A percentile compares a stretch with the other conserved stretches of the same genome.
phyloP scores from a whole-genome alignment of 2,329 filamentous ascomycete species.

The Aotearoamyces nothofagi region DNA sequence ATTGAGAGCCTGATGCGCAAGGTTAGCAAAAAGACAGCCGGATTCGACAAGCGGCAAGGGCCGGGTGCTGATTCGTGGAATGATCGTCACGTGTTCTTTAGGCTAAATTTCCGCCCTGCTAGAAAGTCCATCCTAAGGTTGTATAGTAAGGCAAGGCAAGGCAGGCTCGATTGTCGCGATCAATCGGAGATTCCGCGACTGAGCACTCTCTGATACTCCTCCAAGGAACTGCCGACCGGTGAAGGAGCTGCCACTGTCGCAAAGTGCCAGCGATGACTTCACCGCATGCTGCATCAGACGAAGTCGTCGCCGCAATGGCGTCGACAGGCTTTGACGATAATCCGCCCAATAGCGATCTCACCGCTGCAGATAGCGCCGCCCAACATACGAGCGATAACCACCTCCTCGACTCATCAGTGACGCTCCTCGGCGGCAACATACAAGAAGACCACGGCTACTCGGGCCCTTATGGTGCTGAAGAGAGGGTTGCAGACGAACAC shows the following conservation, averaged over 20 bases:
- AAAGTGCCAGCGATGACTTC: constrained; percentile 21
- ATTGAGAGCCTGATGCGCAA: too few relatives aligned
- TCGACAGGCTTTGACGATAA: constrained; percentile 6
- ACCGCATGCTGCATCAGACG: constrained; percentile 11
- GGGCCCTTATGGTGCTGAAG: not conserved
- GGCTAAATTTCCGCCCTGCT: too few relatives aligned
- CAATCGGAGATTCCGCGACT: too few relatives aligned
- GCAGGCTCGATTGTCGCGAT: too few relatives aligned
- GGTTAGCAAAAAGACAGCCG: too few relatives aligned
- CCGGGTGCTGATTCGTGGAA: too few relatives aligned
- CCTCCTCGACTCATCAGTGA: not conserved
- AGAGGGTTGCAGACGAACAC: not conserved
- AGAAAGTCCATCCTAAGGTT: too few relatives aligned
- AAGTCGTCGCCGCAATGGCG: constrained; percentile 8
- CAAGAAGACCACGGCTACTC: not conserved
- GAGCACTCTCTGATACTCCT: too few relatives aligned
- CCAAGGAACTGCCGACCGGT: constrained; percentile 10
- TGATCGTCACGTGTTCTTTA: too few relatives aligned
- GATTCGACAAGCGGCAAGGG: too few relatives aligned
- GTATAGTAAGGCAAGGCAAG: too few relatives aligned
- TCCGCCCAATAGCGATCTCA: constrained; percentile 3
- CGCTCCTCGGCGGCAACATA: not conserved
- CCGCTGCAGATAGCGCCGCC: constrained; percentile 5
- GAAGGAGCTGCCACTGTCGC: constrained; percentile 18
- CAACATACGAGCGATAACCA: not conserved